Percentiles rank a stretch among this genome's conserved stretches.
These are phyloP conservation scores for Stemphylium beticola DNA, from an alignment of 2,329 filamentous ascomycete genomes.

Conservation along the genomic window DNA sequence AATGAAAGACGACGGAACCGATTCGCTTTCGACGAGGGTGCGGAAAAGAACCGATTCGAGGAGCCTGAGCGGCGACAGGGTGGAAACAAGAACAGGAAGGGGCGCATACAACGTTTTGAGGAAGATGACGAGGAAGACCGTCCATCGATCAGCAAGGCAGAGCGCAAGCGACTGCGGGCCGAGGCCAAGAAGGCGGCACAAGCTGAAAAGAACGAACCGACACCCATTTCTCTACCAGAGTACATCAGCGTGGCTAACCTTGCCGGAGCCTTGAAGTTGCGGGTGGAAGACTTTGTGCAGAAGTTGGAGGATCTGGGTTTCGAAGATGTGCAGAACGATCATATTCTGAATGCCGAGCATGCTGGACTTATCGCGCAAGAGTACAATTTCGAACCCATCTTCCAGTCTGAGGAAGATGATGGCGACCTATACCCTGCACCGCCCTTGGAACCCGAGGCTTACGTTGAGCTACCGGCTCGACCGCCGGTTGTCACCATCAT, in stretches of 20 bases:
- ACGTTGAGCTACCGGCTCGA: constrained; percentile 69
- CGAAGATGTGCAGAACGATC: constrained; percentile 80
- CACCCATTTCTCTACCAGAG: constrained; percentile 77
- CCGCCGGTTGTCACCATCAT: constrained; percentile 98
- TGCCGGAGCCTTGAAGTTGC: constrained; percentile 75
- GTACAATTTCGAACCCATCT: constrained; percentile 86
- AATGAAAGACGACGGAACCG: constrained; percentile 32
- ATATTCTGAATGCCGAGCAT: constrained; percentile 88
- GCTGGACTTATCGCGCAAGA: constrained; percentile 89
- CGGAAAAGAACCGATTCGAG: constrained; percentile 38
- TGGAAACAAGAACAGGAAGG: constrained; percentile 19
- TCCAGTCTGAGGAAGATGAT: constrained; percentile 66
- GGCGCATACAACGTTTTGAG: constrained; percentile 31
- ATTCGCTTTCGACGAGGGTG: constrained; percentile 34
- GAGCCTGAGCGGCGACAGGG: constrained; percentile 36
- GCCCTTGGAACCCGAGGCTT: constrained; percentile 62
- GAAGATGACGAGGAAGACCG: constrained; percentile 37
- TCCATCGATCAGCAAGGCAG: constrained; percentile 27
- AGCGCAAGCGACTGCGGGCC: constrained; percentile 42
- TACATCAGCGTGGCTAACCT: constrained; percentile 89
- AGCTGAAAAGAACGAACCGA: constrained; percentile 36
- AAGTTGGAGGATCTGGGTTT: constrained; percentile 91
- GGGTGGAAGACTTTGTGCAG: constrained; percentile 71
- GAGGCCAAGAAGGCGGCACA: constrained; percentile 46
- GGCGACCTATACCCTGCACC: constrained; percentile 73